These are phyloP conservation scores for Bonia amplexicaulis DNA, from an alignment of 176 grass and related monocot genomes.

Conservation along the genomic window DNA sequence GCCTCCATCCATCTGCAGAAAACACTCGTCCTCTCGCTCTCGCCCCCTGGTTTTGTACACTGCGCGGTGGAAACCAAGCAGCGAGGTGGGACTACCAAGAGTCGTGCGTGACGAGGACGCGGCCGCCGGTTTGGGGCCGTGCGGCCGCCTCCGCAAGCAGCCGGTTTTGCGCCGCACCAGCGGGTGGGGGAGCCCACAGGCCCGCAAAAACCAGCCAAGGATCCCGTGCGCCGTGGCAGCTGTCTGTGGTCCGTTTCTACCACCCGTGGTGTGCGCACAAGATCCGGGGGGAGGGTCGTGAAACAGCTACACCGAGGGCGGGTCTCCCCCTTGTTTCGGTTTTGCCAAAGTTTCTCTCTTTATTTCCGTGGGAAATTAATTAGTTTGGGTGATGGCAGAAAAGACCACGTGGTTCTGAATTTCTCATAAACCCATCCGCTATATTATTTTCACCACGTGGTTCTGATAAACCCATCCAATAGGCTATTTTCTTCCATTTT, in stretches of 20 bases:
- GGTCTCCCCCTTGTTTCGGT: background rate
- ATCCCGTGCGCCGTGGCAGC: conserved; percentile 10
- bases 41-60: background rate
- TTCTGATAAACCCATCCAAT: too few relatives aligned
- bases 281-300: background rate
- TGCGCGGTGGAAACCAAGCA: background rate
- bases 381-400: background rate
- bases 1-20: conserved; percentile 39
- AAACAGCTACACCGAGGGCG: conserved; percentile 21
- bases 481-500: background rate
- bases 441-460: too few relatives aligned
- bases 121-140: conserved; percentile 32
- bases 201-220: conserved; percentile 21
- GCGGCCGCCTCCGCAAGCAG: background rate
- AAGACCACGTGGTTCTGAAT: background rate
- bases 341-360: background rate
- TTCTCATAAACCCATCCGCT: background rate
- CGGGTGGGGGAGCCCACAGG: conserved; percentile 24
- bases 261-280: background rate
- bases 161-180: conserved; percentile 21
- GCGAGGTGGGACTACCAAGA: background rate
- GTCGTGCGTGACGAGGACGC: background rate
- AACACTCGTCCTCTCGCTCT: background rate
- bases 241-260: background rate
- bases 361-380: too few relatives aligned